These are phyloP conservation scores for Paraurostyla sp. DNA, from an alignment of 73 alveolate genomes.

Conservation along the genomic window DNA sequence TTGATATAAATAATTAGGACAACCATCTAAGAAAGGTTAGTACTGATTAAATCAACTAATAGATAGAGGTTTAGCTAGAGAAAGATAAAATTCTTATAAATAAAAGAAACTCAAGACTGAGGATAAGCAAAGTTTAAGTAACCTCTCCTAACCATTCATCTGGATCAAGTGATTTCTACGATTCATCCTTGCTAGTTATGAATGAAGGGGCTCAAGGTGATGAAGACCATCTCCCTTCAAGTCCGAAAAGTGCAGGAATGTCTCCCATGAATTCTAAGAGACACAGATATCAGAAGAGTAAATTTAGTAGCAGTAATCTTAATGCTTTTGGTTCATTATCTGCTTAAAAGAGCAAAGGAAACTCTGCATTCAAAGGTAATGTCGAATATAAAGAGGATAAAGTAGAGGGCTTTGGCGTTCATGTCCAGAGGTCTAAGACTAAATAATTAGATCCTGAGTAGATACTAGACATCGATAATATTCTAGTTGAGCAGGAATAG, in stretches of 20 bases:
- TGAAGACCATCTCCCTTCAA: background rate
- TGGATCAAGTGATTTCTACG: background rate
- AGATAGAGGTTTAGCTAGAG: background rate
- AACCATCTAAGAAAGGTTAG: background rate
- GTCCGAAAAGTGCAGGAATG: background rate
- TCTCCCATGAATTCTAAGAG: background rate
- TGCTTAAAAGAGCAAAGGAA: background rate
- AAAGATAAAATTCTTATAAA: background rate
- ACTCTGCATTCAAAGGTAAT: no score
- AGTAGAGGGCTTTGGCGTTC: no score
- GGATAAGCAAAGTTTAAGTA: background rate
- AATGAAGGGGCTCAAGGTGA: slow-evolving; percentile 41
- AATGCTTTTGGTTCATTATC: background rate
- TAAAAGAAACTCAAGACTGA: background rate
- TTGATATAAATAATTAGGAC: background rate
- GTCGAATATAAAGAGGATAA: no score
- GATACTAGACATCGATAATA: background rate
- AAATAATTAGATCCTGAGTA: background rate
- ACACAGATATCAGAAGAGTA: background rate
- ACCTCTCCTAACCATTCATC: background rate
- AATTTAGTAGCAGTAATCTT: background rate
- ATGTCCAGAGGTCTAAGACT: slow-evolving; percentile 2
- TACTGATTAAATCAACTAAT: no score
- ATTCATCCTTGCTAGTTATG: slow-evolving; percentile 12
- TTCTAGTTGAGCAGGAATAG: background rate